Evolutionary conservation across 192 early-diverging fungal genomes (phyloP).

Genomic region (Podila epicladia): DNA sequence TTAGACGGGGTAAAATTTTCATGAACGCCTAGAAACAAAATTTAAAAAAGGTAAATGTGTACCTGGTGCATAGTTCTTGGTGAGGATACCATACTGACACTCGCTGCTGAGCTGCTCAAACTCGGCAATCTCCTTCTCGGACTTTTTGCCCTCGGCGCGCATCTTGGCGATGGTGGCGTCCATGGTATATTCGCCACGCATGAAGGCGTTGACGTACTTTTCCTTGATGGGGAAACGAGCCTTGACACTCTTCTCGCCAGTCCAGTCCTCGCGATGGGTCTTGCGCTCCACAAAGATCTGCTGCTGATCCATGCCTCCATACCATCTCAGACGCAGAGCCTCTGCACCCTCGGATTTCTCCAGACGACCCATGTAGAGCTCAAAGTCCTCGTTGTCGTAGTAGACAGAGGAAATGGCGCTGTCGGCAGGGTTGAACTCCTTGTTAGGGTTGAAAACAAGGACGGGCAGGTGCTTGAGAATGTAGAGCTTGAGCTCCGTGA

Average conservation of each 20-base stretch:
- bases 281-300: slow-evolving; percentile 99
- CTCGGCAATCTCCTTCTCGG: slow-evolving; percentile 85
- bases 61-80: slow-evolving; percentile 81
- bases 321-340: slow-evolving; percentile 96
- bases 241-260: slow-evolving; percentile 95
- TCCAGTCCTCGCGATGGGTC: slow-evolving; percentile 97
- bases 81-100: slow-evolving; percentile 75
- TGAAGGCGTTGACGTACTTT: slow-evolving; percentile 91
- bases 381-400: slow-evolving; percentile 96
- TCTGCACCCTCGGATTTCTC: slow-evolving; percentile 95
- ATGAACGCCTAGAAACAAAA: background rate
- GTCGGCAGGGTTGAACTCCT: slow-evolving; percentile 73
- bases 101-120: slow-evolving; percentile 78
- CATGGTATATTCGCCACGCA: slow-evolving; percentile 82
- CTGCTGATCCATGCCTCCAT: slow-evolving; percentile 86
- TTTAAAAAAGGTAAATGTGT: background rate
- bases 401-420: slow-evolving; percentile 97
- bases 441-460: slow-evolving; percentile 89
- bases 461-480: slow-evolving; percentile 96
- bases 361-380: slow-evolving; percentile 91
- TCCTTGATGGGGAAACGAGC: slow-evolving; percentile 97
- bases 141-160: slow-evolving; percentile 78
- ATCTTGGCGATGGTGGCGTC: slow-evolving; percentile 85
- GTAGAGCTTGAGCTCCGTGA: slow-evolving; percentile 93
- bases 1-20: background rate